These are phyloP conservation scores for Casaregolazyma suthepensis DNA, from an alignment of 1,139 yeast species.

Conservation along the genomic window DNA sequence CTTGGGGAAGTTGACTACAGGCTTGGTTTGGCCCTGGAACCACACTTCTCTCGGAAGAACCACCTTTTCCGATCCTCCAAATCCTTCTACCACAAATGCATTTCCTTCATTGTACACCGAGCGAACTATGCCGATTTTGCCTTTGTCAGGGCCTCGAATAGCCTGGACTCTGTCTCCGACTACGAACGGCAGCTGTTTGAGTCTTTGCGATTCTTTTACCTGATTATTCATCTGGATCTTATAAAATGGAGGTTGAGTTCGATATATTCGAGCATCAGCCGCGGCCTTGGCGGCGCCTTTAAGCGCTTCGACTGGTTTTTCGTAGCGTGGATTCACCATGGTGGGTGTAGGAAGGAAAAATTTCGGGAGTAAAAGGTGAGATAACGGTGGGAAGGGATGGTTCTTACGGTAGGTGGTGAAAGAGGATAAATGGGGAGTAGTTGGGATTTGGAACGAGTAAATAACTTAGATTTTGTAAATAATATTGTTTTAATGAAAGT, in stretches of 20 bases:
- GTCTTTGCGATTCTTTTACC: slow-evolving; percentile 21
- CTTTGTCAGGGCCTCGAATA: slow-evolving; percentile 61
- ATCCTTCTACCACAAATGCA: slow-evolving; percentile 48
- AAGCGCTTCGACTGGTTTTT: slow-evolving; percentile 18
- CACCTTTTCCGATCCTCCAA: slow-evolving; percentile 47
- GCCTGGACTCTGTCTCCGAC: slow-evolving; percentile 65
- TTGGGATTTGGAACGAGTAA: not conserved
- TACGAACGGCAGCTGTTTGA: slow-evolving; percentile 34
- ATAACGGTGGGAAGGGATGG: not conserved
- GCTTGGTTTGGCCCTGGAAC: slow-evolving; percentile 68
- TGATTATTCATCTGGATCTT: slow-evolving; percentile 20
- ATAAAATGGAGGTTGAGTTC: slow-evolving; percentile 23
- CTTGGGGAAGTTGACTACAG: slow-evolving; percentile 51
- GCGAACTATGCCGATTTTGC: slow-evolving; percentile 58
- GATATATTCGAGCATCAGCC: slow-evolving; percentile 17
- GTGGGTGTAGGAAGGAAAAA: slow-evolving; percentile 1
- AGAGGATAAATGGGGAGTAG: not conserved
- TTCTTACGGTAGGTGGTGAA: no score
- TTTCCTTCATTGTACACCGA: slow-evolving; percentile 45
- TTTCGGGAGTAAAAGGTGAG: not conserved
- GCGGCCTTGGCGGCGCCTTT: slow-evolving; percentile 22
- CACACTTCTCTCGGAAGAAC: slow-evolving; percentile 66
- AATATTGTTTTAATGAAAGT: not conserved
- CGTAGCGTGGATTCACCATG: slow-evolving; percentile 20
- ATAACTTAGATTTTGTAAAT: no score